Conservation (phyloP, 768 basidiomycete species). For the Amanita phalloides region DNA sequence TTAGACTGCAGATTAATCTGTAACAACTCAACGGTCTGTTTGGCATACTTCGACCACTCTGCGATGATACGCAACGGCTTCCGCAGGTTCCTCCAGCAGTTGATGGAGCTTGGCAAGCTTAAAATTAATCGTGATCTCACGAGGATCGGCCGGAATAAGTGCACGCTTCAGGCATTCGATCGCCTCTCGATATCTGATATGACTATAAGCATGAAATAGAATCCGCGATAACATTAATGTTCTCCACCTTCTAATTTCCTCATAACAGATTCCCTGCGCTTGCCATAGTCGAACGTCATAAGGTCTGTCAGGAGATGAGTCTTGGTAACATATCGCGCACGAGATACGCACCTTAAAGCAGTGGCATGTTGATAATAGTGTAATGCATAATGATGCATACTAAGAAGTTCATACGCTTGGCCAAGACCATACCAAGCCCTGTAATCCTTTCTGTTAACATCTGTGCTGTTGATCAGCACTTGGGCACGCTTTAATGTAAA, state of each 20-base stretch:
- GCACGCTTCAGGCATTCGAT: constrained; percentile 89
- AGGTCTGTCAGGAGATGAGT: constrained; percentile 41
- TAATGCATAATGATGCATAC: constrained; percentile 94
- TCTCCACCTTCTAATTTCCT: constrained; percentile 74
- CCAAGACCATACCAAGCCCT: constrained; percentile 98
- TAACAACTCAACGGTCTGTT: constrained; percentile 40
- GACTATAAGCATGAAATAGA: not conserved
- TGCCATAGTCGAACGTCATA: constrained; percentile 97
- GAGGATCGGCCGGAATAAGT: constrained; percentile 67
- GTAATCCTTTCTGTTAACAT: constrained; percentile 95
- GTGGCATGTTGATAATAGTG: constrained; percentile 97
- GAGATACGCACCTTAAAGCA: constrained; percentile 62
- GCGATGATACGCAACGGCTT: constrained; percentile 73
- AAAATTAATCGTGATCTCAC: constrained; percentile 62
- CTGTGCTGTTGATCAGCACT: constrained; percentile 26
- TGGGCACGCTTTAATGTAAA: not conserved
- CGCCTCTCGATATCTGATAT: constrained; percentile 68
- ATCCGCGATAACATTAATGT: not conserved
- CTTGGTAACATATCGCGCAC: not conserved
- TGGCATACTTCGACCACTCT: constrained; percentile 66
- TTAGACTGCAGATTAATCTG: constrained; percentile 11
- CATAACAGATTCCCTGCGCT: constrained; percentile 88
- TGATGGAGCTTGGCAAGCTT: constrained; percentile 68
- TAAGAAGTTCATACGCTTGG: constrained; percentile 93
- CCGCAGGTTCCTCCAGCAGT: constrained; percentile 50